Conservation (phyloP, 1,284 basidiomycete species). For the Cutaneotrichosporon curvatum region DNA sequence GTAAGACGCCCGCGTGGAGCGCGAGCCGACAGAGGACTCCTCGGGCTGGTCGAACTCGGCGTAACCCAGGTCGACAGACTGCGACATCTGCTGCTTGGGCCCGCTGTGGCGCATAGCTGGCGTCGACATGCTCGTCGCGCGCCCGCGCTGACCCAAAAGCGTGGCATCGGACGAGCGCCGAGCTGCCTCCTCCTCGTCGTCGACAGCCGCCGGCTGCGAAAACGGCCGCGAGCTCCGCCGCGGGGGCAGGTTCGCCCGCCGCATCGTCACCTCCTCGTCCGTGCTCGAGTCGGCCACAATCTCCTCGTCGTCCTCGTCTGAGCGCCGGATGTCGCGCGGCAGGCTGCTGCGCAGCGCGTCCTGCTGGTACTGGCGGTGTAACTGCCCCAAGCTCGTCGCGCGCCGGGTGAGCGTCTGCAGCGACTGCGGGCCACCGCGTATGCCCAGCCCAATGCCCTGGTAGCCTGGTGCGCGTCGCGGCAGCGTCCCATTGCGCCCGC, state of each 20-base stretch:
- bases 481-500: not conserved
- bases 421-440: slow-evolving; percentile 37
- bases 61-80: slow-evolving; percentile 13
- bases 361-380: slow-evolving; percentile 31
- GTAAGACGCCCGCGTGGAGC: slow-evolving; percentile 6
- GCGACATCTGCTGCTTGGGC: too few species aligned
- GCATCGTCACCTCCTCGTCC: slow-evolving; percentile 30
- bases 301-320: slow-evolving; percentile 29
- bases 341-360: slow-evolving; percentile 19
- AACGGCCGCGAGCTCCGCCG: slow-evolving; percentile 10
- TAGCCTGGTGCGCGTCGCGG: slow-evolving; percentile 2
- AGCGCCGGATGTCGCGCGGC: not conserved
- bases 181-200: not conserved
- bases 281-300: slow-evolving; percentile 24
- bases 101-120: slow-evolving; percentile 10
- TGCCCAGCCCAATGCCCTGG: slow-evolving; percentile 13
- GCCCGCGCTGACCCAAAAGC: slow-evolving; percentile 1
- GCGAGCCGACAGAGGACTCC: not conserved
- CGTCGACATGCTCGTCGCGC: slow-evolving; percentile 5
- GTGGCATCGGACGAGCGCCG: not conserved
- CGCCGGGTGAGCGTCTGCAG: slow-evolving; percentile 49
- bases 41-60: slow-evolving; percentile 28
- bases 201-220: slow-evolving; percentile 1
- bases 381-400: slow-evolving; percentile 46
- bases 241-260: not conserved